phyloP scores from a whole-genome alignment of 2,329 filamentous ascomycete genomes.

The Hypoxylon sp. region DNA sequence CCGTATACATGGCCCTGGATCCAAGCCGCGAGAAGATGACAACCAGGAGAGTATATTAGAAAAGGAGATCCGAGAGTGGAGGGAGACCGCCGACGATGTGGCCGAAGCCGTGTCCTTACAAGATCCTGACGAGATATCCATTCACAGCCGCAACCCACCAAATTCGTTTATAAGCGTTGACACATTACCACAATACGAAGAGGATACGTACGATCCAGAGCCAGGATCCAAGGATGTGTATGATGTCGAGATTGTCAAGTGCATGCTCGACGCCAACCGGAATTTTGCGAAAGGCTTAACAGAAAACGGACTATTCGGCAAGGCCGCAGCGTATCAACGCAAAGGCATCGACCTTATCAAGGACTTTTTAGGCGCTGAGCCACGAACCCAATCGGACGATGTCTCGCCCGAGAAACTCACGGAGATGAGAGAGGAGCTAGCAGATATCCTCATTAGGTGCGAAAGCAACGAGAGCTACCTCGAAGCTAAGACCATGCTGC shows the following conservation, averaged over 20 bases:
- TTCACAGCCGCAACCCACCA: conserved; percentile 8
- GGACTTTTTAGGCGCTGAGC: conserved; percentile 28
- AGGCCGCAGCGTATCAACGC: conserved; percentile 40
- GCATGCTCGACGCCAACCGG: conserved; percentile 39
- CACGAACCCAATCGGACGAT: conserved; percentile 12
- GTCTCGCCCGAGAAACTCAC: conserved; percentile 24
- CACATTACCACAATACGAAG: conserved; percentile 25
- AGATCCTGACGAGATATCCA: conserved; percentile 13
- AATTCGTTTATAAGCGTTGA: conserved; percentile 20
- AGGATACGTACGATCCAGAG: conserved; percentile 42
- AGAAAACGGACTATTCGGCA: conserved; percentile 35
- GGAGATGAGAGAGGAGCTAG: conserved; percentile 42
- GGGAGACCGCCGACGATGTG: conserved; percentile 42
- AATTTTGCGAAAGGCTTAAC: conserved; percentile 37
- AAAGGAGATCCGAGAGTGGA: conserved; percentile 41
- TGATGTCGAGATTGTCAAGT: conserved; percentile 36
- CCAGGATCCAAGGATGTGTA: conserved; percentile 32
- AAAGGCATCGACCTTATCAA: conserved; percentile 38
- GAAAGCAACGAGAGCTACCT: conserved; percentile 29
- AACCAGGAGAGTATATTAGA: conserved; percentile 28
- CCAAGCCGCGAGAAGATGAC: conserved; percentile 22
- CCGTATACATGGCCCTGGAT: not conserved
- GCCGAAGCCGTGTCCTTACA: conserved; percentile 39
- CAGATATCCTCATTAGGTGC: conserved; percentile 40
- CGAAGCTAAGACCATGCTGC: conserved; percentile 37